Evolutionary conservation across 2,329 filamentous ascomycete species (phyloP).

Genomic region (Fusarium annulatum): DNA sequence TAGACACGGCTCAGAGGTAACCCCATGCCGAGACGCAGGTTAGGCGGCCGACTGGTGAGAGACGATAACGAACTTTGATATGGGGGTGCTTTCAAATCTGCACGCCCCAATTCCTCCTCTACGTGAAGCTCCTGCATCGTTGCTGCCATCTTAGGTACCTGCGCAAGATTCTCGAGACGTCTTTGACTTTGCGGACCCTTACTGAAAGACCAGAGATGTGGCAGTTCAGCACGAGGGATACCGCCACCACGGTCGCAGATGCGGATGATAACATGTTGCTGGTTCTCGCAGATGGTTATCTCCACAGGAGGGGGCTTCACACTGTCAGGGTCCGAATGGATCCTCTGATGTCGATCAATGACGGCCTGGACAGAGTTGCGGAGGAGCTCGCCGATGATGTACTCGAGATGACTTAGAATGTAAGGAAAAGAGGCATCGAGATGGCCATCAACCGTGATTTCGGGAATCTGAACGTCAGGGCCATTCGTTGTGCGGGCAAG

Average conservation of each 20-base stretch:
- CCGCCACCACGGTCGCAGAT: slow-evolving; percentile 96
- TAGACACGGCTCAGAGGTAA: slow-evolving; percentile 94
- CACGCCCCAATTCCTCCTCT: slow-evolving; percentile 55
- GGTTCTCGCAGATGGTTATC: slow-evolving; percentile 92
- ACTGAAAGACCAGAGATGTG: slow-evolving; percentile 95
- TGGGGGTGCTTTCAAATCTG: slow-evolving; percentile 55
- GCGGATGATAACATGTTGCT: slow-evolving; percentile 94
- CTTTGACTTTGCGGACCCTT: slow-evolving; percentile 85
- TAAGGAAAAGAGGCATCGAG: slow-evolving; percentile 93
- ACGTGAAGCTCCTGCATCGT: slow-evolving; percentile 87
- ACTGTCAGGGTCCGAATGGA: slow-evolving; percentile 44
- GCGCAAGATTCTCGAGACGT: slow-evolving; percentile 84
- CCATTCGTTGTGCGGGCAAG: slow-evolving; percentile 82
- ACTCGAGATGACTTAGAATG: slow-evolving; percentile 94
- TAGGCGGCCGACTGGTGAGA: slow-evolving; percentile 84
- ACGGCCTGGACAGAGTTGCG: slow-evolving; percentile 95
- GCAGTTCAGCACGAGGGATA: slow-evolving; percentile 84
- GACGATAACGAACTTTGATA: slow-evolving; percentile 76
- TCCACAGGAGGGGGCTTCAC: slow-evolving; percentile 81
- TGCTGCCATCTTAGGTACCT: slow-evolving; percentile 90
- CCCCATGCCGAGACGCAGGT: slow-evolving; percentile 90
- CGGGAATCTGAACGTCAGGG: slow-evolving; percentile 75
- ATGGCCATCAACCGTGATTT: slow-evolving; percentile 86
- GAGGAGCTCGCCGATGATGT: slow-evolving; percentile 94
- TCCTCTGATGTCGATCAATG: slow-evolving; percentile 75